Conservation (phyloP, 2,329 filamentous ascomycete genomes). For the Fusarium sp. region DNA sequence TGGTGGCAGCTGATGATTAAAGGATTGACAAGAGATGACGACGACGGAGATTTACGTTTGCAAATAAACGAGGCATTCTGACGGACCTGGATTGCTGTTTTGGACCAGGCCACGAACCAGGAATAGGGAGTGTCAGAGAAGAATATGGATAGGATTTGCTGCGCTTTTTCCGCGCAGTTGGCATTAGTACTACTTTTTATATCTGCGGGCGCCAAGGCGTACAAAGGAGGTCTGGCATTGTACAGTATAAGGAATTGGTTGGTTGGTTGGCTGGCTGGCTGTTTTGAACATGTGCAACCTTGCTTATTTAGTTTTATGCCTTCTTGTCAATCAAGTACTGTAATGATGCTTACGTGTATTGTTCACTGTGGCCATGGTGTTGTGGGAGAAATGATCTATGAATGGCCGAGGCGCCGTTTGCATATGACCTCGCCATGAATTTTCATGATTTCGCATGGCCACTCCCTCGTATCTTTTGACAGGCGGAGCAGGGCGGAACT, state of each 20-base stretch:
- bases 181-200: conserved; percentile 2
- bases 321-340: conserved; percentile 27
- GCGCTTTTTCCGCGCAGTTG: conserved; percentile 3
- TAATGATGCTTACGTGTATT: conserved; percentile 13
- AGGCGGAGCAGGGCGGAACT: background rate
- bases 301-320: conserved; percentile 34
- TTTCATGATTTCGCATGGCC: background rate
- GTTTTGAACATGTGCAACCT: conserved; percentile 16
- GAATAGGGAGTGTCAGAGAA: conserved; percentile 3
- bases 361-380: background rate
- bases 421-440: no score
- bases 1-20: conserved; percentile 35
- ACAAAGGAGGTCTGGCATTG: conserved; percentile 34
- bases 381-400: background rate
- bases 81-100: conserved; percentile 18
- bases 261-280: conserved; percentile 20
- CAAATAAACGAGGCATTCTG: conserved; percentile 35
- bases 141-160: conserved; percentile 8
- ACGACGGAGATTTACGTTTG: conserved; percentile 11
- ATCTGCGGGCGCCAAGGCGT: conserved; percentile 31
- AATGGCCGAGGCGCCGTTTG: background rate
- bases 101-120: conserved; percentile 11
- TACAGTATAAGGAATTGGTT: conserved; percentile 30
- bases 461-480: background rate
- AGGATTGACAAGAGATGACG: conserved; percentile 14